Base-by-base conservation (phyloP, 1,284 basidiomycete species). In the Ustilago nuda region DNA sequence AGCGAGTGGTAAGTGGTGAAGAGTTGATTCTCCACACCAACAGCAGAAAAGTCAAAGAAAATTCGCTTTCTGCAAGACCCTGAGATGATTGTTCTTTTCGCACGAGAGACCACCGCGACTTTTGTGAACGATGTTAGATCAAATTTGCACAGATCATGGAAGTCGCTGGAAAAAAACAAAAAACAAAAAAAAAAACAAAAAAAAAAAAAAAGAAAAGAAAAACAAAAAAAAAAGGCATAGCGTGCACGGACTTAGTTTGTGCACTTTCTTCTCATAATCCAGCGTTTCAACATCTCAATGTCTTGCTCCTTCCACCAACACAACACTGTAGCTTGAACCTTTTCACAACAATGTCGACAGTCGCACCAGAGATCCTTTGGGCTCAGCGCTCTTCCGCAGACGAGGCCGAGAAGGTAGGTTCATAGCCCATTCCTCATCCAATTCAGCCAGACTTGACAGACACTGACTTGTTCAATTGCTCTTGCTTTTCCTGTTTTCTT, bases 341-440 rank as follows among this genome's bases (percentile, higher is more conserved):
- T 2, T 27, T 7, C n/a, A 54, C 51, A 76, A 72, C 30, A 30
- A 76, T 77, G 67, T 67, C 69, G n/a, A 65, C 70, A 17, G 71
- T 78, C 55, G 83, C 73, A 39, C 84, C 84, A 41, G 84, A 85
- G 61, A 78, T 85, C 72, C 76, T 84, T 61, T 85, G 84, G 84
- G 84, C 84, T 11, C 84, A 85, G 72, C 79, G 84, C 66, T 82
- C 80, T 48, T 80, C 71, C 8, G 77, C 68, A 30, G 64, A 78
- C 43, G 82, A 84, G 56, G 41, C 78, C 11, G 84, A 85, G 56
- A 84, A 84, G 72, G 71, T 80, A 58, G 8, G 78, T 46, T 19
- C 43, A 45, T 19, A 17, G 3, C 11, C 7, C 11, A 19, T 11
- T 17, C 3, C 43, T 45, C 43, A 12, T 17, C 12, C 15, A 13